Evolutionary conservation across 495 filamentous ascomycete species (phyloP).

Genomic region (Melanomma pulvis-pyrius): DNA sequence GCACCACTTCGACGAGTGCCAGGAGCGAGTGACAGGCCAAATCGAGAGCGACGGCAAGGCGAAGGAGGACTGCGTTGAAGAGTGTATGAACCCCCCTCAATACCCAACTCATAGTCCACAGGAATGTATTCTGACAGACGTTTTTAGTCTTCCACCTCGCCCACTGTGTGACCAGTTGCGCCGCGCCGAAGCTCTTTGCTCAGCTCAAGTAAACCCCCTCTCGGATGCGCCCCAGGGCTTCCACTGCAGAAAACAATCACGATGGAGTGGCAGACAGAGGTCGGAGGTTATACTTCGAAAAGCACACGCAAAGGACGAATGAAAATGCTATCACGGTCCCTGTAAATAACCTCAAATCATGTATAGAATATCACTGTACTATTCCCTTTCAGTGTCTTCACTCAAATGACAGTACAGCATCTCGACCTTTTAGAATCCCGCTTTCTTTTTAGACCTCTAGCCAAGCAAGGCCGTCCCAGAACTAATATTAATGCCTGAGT

Average conservation of each 20-base stretch:
- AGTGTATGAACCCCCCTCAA: slow-evolving; percentile 68
- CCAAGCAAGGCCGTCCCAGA: too few relatives aligned
- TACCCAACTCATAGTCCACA: neutral
- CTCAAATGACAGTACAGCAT: too few relatives aligned
- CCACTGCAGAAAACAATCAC: neutral
- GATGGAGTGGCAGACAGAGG: neutral
- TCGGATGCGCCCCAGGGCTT: neutral
- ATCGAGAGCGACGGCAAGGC: slow-evolving; percentile 65
- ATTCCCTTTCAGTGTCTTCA: slow-evolving; percentile 14
- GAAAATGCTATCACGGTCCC: slow-evolving; percentile 1
- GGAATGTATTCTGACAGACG: slow-evolving; percentile 7
- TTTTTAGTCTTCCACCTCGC: slow-evolving; percentile 93
- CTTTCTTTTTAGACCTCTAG: too few relatives aligned
- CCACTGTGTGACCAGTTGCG: slow-evolving; percentile 89
- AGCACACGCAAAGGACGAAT: neutral
- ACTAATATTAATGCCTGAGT: too few relatives aligned
- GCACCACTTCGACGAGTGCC: slow-evolving; percentile 98
- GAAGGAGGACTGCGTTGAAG: slow-evolving; percentile 97
- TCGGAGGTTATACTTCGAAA: neutral
- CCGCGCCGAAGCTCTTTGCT: slow-evolving; percentile 92
- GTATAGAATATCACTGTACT: slow-evolving; percentile 36
- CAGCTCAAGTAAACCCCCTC: slow-evolving; percentile 70
- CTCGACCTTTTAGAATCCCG: too few relatives aligned
- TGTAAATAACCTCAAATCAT: slow-evolving; percentile 31
- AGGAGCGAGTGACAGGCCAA: slow-evolving; percentile 83